A percentile compares a stretch with the other conserved stretches of the same genome.
phyloP scores from a whole-genome alignment of 1,139 yeast species.

The Diutina sp. region DNA sequence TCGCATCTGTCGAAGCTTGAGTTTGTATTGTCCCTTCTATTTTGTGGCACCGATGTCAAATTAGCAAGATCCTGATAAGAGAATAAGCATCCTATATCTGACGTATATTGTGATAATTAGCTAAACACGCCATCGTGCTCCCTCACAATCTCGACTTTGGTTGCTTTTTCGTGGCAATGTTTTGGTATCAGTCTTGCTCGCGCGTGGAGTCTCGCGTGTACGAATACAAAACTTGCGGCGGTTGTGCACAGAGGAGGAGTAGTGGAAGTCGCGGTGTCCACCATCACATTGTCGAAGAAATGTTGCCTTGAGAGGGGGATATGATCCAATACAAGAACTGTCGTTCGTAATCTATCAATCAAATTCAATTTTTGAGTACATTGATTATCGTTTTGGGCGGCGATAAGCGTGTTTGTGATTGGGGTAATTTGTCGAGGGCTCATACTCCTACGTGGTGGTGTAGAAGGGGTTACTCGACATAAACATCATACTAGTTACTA shows the following conservation, averaged over 20 bases:
- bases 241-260: not conserved
- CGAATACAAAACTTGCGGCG: not conserved
- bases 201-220: not conserved
- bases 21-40: too few species aligned
- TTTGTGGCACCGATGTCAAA: not conserved
- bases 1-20: not conserved
- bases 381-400: not conserved
- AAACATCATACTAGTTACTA: not conserved
- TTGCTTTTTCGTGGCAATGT: not conserved
- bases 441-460: not conserved
- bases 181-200: not conserved
- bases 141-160: not conserved
- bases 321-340: not conserved
- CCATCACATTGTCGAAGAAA: not conserved
- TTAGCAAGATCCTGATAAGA: not conserved
- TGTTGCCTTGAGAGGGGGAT: not conserved
- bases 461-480: not conserved
- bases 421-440: not conserved
- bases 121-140: not conserved
- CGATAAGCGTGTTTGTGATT: not conserved
- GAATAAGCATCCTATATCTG: not conserved
- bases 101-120: not conserved
- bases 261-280: not conserved
- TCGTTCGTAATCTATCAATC: not conserved
- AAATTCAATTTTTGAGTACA: too few species aligned